A percentile compares a stretch with the other conserved stretches of the same genome.
phyloP scores from a whole-genome alignment of 306 rosid species.

The Quercus cerris region DNA sequence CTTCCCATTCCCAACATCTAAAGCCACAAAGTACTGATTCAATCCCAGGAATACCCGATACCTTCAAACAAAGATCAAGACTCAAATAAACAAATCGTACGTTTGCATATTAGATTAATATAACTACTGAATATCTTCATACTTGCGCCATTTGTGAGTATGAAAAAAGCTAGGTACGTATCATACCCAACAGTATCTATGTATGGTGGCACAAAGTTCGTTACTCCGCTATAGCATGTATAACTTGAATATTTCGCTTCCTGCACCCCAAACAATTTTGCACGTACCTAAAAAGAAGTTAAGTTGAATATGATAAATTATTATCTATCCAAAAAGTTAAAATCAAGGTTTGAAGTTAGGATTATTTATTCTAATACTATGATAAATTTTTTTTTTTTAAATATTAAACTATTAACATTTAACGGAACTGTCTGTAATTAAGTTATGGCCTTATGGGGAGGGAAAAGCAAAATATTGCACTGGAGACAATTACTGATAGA shows the following conservation, averaged over 20 bases:
- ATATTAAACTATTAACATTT: too few relatives aligned
- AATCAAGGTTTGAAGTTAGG: too few relatives aligned
- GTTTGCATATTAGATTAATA: too few relatives aligned
- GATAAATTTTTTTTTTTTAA: too few relatives aligned
- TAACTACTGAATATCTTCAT: too few relatives aligned
- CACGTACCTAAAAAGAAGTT: conserved; percentile 32
- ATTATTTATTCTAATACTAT: too few relatives aligned
- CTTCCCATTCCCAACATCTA: conserved; percentile 41
- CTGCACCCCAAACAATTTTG: conserved; percentile 35
- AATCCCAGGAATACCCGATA: conserved; percentile 43
- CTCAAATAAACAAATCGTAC: background rate
- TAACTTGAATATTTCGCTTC: conserved; percentile 39
- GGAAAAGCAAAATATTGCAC: background rate
- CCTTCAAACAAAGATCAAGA: conserved; percentile 20
- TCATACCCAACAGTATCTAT: conserved; percentile 39
- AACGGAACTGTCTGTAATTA: too few relatives aligned
- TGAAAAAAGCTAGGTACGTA: background rate
- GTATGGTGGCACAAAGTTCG: conserved; percentile 35
- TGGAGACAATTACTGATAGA: background rate
- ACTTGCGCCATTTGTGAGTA: too few relatives aligned
- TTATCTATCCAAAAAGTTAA: too few relatives aligned
- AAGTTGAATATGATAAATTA: too few relatives aligned
- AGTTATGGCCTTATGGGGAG: background rate
- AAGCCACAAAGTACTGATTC: conserved; percentile 44
- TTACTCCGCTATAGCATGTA: conserved; percentile 45